Percentiles rank a stretch among this genome's conserved stretches.
phyloP scores from a whole-genome alignment of 148 eudicot species.

The Rhododendron vialii region DNA sequence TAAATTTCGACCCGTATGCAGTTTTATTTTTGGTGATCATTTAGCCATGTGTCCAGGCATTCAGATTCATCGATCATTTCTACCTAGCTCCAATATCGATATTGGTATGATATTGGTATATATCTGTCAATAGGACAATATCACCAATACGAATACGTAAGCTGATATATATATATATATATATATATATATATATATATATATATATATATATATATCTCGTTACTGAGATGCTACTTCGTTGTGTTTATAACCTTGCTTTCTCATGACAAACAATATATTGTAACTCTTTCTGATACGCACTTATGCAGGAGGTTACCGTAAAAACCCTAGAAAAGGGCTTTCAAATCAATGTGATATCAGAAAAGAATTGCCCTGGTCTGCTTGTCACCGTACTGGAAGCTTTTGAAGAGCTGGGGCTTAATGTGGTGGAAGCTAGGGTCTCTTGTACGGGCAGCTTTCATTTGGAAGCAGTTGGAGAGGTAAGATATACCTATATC shows the following conservation, averaged over 20 bases:
- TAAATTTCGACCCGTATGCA: neutral
- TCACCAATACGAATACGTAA: neutral
- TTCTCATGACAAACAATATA: too few species aligned
- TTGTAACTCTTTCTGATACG: neutral
- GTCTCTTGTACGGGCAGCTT: conserved; percentile 66
- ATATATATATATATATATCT: too few species aligned
- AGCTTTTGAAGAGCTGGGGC: conserved; percentile 76
- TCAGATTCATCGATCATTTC: neutral
- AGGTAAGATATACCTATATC: conserved; percentile 27
- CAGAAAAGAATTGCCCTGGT: conserved; percentile 54
- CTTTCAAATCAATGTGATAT: conserved; percentile 51
- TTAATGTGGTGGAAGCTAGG: conserved; percentile 66
- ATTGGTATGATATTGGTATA: neutral
- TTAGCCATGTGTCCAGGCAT: neutral
- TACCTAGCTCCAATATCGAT: neutral
- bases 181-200: too few species aligned
- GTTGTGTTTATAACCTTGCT: neutral
- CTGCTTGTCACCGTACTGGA: conserved; percentile 54
- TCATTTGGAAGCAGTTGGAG: conserved; percentile 63
- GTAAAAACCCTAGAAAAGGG: conserved; percentile 80
- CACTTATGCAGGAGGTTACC: conserved; percentile 37
- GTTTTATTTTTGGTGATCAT: neutral
- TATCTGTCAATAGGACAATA: neutral
- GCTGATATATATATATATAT: too few species aligned
- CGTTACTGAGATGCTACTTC: neutral